Evolutionary conservation across 495 filamentous ascomycete species (phyloP).

Genomic region (Neurospora sp.): DNA sequence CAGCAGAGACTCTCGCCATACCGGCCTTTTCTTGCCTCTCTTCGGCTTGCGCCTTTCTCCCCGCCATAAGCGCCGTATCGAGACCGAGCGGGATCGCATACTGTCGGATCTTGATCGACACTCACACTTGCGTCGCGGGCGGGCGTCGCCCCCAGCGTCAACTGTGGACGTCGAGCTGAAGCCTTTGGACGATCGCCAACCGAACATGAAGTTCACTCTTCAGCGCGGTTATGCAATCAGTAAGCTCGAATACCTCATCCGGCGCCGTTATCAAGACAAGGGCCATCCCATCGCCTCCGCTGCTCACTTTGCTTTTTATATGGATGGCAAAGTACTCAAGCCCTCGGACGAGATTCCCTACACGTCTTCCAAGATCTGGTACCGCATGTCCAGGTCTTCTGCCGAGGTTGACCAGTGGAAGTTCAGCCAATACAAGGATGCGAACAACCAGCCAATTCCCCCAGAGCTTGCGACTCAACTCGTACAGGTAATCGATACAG

Average conservation of each 20-base stretch:
- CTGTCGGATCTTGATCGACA: neutral
- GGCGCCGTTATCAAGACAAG: slow-evolving; percentile 1
- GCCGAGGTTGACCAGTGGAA: slow-evolving; percentile 9
- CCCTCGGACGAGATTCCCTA: neutral
- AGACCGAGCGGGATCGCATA: neutral
- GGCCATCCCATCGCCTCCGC: neutral
- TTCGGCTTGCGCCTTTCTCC: neutral
- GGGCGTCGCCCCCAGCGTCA: neutral
- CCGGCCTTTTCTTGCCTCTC: neutral
- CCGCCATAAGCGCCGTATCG: neutral
- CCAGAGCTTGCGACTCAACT: slow-evolving; percentile 2
- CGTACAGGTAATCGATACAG: slow-evolving; percentile 10
- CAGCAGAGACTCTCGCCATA: neutral
- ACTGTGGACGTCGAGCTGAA: slow-evolving; percentile 8
- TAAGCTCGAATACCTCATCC: slow-evolving; percentile 5
- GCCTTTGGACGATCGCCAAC: slow-evolving; percentile 6
- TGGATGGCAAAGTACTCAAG: slow-evolving; percentile 3
- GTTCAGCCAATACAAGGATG: slow-evolving; percentile 13
- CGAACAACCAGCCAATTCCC: slow-evolving; percentile 5
- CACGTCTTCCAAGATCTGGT: slow-evolving; percentile 7
- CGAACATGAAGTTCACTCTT: neutral
- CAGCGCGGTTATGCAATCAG: neutral
- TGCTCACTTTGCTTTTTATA: slow-evolving; percentile 4
- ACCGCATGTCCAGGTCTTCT: slow-evolving; percentile 6
- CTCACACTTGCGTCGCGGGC: neutral